Conservation (phyloP, 208 protist genomes). For the Trypanosomatidae sp. region DNA sequence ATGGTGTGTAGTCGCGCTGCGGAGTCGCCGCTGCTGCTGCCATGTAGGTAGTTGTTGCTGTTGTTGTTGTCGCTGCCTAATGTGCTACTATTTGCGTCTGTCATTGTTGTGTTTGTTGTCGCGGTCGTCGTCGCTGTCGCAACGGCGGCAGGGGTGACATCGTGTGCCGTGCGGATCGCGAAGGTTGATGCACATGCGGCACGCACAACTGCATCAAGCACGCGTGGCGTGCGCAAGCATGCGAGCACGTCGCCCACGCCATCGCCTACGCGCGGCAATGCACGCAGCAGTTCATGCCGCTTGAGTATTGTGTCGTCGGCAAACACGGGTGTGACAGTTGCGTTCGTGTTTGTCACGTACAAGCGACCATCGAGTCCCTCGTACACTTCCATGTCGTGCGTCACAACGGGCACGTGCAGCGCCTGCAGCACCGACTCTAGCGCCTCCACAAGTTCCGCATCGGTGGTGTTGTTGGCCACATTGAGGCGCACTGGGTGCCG, state of each 20-base stretch:
- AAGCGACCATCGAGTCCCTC: slow-evolving; percentile 61
- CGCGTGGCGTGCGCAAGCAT: slow-evolving; percentile 14
- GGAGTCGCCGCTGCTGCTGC: slow-evolving; percentile 1
- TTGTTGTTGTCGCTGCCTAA: too few relatives aligned
- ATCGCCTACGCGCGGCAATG: slow-evolving; percentile 26
- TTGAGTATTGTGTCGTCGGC: slow-evolving; percentile 62
- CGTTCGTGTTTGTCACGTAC: slow-evolving; percentile 70
- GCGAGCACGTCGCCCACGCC: slow-evolving; percentile 40
- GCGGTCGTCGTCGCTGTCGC: too few relatives aligned
- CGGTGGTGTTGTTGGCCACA: slow-evolving; percentile 33
- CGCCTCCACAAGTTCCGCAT: slow-evolving; percentile 55
- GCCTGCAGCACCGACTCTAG: slow-evolving; percentile 57
- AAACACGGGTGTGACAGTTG: slow-evolving; percentile 59
- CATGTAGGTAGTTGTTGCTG: too few relatives aligned
- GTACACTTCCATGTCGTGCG: slow-evolving; percentile 59
- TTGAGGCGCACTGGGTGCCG: slow-evolving; percentile 35
- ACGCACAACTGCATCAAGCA: slow-evolving; percentile 17
- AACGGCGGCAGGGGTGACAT: too few relatives aligned
- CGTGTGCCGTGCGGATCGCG: too few relatives aligned
- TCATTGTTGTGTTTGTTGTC: too few relatives aligned
- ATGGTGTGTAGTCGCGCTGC: slow-evolving; percentile 7
- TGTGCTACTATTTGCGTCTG: too few relatives aligned
- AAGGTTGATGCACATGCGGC: background rate
- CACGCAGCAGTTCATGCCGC: slow-evolving; percentile 60
- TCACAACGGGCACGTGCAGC: slow-evolving; percentile 49